Percentiles rank a stretch among this genome's conserved stretches.
Conservation (phyloP, 148 eudicot genomes). For the Amaranthus hypochondriacus region DNA sequence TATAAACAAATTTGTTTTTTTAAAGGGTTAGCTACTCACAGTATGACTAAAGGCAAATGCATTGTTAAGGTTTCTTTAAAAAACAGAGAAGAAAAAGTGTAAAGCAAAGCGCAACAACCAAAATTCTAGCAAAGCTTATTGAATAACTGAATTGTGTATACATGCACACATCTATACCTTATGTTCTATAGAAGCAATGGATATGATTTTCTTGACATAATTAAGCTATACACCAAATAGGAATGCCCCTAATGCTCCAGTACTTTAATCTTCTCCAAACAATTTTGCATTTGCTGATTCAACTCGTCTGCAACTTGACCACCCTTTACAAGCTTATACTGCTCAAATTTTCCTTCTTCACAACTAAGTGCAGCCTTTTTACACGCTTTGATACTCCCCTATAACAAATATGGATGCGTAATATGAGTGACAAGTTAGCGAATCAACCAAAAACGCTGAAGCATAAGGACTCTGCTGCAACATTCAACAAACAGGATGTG, state of each 20-base stretch:
- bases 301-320: slow-evolving; percentile 42
- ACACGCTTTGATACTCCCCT: slow-evolving; percentile 82
- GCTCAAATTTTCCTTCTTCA: slow-evolving; percentile 79
- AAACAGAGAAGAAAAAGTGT: too few relatives aligned
- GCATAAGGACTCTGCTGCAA: background rate
- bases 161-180: too few relatives aligned
- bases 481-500: background rate
- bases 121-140: too few relatives aligned
- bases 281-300: slow-evolving; percentile 60
- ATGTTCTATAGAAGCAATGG: too few relatives aligned
- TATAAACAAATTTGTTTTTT: too few relatives aligned
- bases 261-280: slow-evolving; percentile 57
- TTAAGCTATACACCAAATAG: too few relatives aligned
- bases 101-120: too few relatives aligned
- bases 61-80: too few relatives aligned
- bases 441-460: background rate
- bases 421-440: background rate
- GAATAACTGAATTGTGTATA: too few relatives aligned
- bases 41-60: too few relatives aligned
- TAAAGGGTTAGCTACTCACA: too few relatives aligned
- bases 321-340: slow-evolving; percentile 57
- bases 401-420: background rate
- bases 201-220: too few relatives aligned
- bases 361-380: slow-evolving; percentile 74
- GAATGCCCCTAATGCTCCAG: slow-evolving; percentile 40